These are phyloP conservation scores for Corymbia citriodora DNA, from an alignment of 441 rosid genomes.

Conservation along the genomic window DNA sequence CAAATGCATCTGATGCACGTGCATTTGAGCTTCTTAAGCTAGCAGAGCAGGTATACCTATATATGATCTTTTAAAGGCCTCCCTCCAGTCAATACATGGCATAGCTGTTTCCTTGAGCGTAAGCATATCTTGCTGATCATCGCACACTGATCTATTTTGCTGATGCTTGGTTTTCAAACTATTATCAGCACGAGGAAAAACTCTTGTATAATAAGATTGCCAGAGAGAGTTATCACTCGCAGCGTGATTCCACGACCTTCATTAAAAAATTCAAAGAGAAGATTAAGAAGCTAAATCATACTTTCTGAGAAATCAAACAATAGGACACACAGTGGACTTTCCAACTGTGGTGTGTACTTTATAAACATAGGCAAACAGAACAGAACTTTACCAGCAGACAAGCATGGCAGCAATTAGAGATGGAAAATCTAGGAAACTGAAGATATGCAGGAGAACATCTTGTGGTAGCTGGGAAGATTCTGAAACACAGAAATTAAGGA, in stretches of 20 bases:
- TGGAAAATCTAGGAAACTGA: slow-evolving; percentile 55
- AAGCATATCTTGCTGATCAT: slow-evolving; percentile 1
- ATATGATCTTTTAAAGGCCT: slow-evolving; percentile 44
- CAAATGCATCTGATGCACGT: neutral
- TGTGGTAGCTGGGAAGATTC: slow-evolving; percentile 60
- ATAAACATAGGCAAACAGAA: neutral
- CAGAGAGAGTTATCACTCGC: slow-evolving; percentile 53
- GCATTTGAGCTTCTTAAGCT: neutral
- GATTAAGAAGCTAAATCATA: neutral
- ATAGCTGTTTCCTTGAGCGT: neutral
- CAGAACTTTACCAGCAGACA: slow-evolving; percentile 55
- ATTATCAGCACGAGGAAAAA: slow-evolving; percentile 18
- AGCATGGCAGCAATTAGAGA: slow-evolving; percentile 50
- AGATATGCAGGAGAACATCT: slow-evolving; percentile 61
- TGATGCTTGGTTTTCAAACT: slow-evolving; percentile 7
- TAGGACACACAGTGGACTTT: neutral
- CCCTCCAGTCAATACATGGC: slow-evolving; percentile 47
- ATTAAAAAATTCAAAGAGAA: slow-evolving; percentile 8
- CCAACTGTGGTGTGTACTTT: neutral
- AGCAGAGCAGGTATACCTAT: slow-evolving; percentile 28
- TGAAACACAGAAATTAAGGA: slow-evolving; percentile 4
- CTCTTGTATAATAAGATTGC: slow-evolving; percentile 37
- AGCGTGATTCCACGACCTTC: slow-evolving; percentile 81
- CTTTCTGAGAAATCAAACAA: neutral
- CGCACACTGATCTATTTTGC: neutral